Evolutionary conservation across 2,329 filamentous ascomycete genomes (phyloP).

Genomic region (Aspergillus sp.): DNA sequence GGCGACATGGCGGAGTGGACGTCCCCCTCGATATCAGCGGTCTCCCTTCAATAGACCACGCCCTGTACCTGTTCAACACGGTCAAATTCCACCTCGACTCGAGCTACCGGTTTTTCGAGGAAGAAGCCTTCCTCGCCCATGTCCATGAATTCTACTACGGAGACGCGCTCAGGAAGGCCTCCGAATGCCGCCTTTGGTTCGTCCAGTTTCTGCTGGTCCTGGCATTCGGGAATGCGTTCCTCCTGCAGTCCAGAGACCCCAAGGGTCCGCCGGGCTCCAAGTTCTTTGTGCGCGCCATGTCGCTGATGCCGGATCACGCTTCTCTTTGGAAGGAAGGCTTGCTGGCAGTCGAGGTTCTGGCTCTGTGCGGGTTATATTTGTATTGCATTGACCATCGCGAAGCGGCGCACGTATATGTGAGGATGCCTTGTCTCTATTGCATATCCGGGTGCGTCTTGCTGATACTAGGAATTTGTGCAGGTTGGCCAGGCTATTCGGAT

Average conservation of each 20-base stretch:
- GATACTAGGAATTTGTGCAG: constrained; percentile 10
- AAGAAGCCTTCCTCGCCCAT: constrained; percentile 9
- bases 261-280: constrained; percentile 7
- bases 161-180: constrained; percentile 8
- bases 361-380: constrained; percentile 29
- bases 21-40: constrained; percentile 15
- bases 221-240: constrained; percentile 12
- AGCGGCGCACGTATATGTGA: constrained; percentile 23
- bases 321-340: constrained; percentile 30
- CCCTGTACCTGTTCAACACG: constrained; percentile 10
- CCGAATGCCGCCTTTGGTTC: constrained; percentile 17
- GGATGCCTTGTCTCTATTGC: constrained; percentile 1
- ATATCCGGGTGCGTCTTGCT: neutral
- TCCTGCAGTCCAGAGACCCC: constrained; percentile 4
- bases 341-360: constrained; percentile 30
- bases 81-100: constrained; percentile 13
- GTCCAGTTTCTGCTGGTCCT: constrained; percentile 12
- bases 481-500: constrained; percentile 34
- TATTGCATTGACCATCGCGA: constrained; percentile 33
- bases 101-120: constrained; percentile 10
- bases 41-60: constrained; percentile 9
- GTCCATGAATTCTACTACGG: constrained; percentile 21
- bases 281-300: constrained; percentile 15
- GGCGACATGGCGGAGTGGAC: constrained; percentile 3
- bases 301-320: constrained; percentile 29